Percentiles rank a stretch among this genome's conserved stretches.
Conservation (phyloP, 768 basidiomycete genomes). For the Mycena maculata region DNA sequence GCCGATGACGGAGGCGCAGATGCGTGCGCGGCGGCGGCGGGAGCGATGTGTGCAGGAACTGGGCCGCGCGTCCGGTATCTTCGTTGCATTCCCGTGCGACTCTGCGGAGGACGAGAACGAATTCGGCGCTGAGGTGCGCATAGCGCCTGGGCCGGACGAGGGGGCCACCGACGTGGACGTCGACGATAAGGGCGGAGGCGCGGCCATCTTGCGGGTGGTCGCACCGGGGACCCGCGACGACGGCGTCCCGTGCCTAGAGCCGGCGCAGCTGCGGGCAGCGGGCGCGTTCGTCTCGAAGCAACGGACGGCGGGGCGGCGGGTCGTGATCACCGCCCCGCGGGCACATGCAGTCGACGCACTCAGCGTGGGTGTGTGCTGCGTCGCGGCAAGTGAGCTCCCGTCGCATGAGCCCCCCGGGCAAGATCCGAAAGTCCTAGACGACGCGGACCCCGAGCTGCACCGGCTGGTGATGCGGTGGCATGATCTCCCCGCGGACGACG, state of each 20-base stretch:
- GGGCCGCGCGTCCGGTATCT: constrained; percentile 6
- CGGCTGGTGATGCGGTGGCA: constrained; percentile 21
- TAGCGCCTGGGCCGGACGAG: not conserved
- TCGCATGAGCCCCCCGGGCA: too few relatives aligned
- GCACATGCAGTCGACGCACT: constrained; percentile 18
- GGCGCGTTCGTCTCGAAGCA: constrained; percentile 7
- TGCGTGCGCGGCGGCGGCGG: not conserved
- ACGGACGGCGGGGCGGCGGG: not conserved
- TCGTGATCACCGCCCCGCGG: constrained; percentile 11
- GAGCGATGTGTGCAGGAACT: constrained; percentile 17
- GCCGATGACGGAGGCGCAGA: not conserved
- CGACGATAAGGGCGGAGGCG: not conserved
- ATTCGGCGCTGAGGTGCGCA: constrained; percentile 21
- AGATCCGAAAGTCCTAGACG: too few relatives aligned
- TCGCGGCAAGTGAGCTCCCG: too few relatives aligned
- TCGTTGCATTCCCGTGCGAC: constrained; percentile 1
- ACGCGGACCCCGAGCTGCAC: constrained; percentile 16
- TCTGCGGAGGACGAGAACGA: not conserved
- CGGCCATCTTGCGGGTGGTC: not conserved
- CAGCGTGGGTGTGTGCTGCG: constrained; percentile 11
- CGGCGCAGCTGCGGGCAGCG: constrained; percentile 16
- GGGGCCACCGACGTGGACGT: not conserved
- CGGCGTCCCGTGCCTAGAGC: constrained; percentile 15
- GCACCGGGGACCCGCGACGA: constrained; percentile 8
- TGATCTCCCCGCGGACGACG: constrained; percentile 46